Evolutionary conservation across 768 basidiomycete species (phyloP).

Genomic region (Tulasnella sp.): DNA sequence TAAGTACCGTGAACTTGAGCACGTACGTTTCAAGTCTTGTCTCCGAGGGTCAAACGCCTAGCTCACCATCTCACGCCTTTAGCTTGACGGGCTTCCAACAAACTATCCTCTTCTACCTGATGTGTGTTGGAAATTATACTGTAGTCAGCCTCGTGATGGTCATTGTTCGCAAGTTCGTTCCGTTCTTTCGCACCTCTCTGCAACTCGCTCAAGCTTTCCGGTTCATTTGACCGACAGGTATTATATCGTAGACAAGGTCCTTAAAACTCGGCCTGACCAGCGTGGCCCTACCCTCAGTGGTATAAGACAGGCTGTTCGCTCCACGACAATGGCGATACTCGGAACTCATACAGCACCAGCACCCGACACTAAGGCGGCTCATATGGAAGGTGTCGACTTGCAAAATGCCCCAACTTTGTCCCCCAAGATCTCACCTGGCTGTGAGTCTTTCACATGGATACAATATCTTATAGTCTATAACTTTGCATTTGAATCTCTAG

Average conservation of each 20-base stretch:
- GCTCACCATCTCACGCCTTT: background rate
- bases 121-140: slow-evolving; percentile 56
- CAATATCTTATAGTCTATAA: background rate
- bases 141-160: slow-evolving; percentile 48
- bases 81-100: slow-evolving; percentile 30
- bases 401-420: background rate
- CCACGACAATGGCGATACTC: background rate
- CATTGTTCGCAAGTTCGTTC: slow-evolving; percentile 53
- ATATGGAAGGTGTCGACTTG: background rate
- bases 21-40: background rate
- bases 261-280: background rate
- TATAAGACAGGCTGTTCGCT: background rate
- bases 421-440: background rate
- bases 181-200: background rate
- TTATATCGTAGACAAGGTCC: slow-evolving; percentile 10
- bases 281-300: background rate
- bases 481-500: background rate
- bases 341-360: background rate
- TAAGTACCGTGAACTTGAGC: slow-evolving; percentile 28
- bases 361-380: background rate
- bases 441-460: background rate
- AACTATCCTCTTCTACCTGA: slow-evolving; percentile 51
- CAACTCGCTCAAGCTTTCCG: background rate
- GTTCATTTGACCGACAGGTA: background rate
- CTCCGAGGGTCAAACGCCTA: too few species aligned